A percentile compares a stretch with the other conserved stretches of the same genome.
These are phyloP conservation scores for Coemansia asiatica DNA, from an alignment of 192 early-diverging fungal genomes.

Conservation along the genomic window DNA sequence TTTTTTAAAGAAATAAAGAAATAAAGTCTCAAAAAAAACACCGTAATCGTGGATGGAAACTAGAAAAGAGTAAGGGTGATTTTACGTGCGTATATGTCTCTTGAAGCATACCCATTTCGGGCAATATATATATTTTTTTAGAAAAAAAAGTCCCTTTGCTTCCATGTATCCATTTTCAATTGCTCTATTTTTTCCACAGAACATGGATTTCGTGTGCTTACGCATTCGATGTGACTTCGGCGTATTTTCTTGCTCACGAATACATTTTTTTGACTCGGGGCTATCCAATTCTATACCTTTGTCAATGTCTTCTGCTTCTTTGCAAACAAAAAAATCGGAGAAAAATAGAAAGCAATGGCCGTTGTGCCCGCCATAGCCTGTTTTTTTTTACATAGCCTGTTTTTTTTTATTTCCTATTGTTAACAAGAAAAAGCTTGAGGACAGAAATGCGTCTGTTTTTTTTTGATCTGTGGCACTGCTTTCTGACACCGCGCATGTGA, in stretches of 20 bases:
- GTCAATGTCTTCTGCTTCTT: not conserved
- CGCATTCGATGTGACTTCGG: conserved; percentile 1
- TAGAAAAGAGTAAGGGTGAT: not conserved
- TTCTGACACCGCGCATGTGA: not conserved
- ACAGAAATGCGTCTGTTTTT: not conserved
- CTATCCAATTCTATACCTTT: not conserved
- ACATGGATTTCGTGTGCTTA: not conserved
- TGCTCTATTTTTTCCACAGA: not conserved
- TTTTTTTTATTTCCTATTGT: no score
- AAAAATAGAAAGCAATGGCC: no score
- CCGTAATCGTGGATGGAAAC: not conserved
- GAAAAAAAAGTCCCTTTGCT: not conserved
- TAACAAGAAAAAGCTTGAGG: not conserved
- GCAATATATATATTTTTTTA: not conserved
- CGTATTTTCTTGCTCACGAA: not conserved
- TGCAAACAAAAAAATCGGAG: not conserved
- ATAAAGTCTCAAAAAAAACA: no score
- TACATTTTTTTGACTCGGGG: conserved; percentile 3
- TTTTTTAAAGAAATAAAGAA: no score
- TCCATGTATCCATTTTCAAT: not conserved
- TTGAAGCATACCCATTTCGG: not conserved
- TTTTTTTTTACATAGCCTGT: no score
- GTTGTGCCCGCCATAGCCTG: no score
- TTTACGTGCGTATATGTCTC: not conserved
- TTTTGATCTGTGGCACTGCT: not conserved